Evolutionary conservation across 148 eudicot genomes (phyloP).

Genomic region (Persicaria maculosa): DNA sequence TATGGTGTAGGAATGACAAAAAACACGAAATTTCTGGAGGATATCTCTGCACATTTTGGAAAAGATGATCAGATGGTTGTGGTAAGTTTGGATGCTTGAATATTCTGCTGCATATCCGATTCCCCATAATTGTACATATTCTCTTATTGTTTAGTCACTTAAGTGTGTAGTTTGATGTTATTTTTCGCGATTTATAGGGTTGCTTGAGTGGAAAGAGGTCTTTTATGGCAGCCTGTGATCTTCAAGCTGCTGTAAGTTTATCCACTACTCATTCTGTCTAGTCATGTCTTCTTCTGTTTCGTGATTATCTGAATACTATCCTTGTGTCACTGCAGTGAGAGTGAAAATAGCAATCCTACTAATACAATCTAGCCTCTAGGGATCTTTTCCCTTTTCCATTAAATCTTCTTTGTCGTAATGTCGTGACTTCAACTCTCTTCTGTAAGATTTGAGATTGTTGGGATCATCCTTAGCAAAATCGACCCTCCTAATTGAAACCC

Average conservation of each 20-base stretch:
- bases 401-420: no score
- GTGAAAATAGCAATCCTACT: no score
- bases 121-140: background rate
- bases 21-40: conserved; percentile 49
- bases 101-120: background rate
- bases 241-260: conserved; percentile 63
- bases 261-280: no score
- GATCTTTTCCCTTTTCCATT: no score
- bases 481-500: no score
- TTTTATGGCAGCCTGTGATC: conserved; percentile 63
- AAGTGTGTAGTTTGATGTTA: background rate
- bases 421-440: no score
- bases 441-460: no score
- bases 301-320: no score
- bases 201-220: conserved; percentile 78
- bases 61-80: conserved; percentile 72
- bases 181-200: conserved; percentile 30
- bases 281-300: no score
- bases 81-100: conserved; percentile 32
- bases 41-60: conserved; percentile 40
- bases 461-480: no score
- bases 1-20: conserved; percentile 47
- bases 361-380: no score
- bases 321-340: no score
- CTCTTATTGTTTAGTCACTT: background rate